phyloP scores from a whole-genome alignment of 106 monocot species.

The Ottelia alismoides region DNA sequence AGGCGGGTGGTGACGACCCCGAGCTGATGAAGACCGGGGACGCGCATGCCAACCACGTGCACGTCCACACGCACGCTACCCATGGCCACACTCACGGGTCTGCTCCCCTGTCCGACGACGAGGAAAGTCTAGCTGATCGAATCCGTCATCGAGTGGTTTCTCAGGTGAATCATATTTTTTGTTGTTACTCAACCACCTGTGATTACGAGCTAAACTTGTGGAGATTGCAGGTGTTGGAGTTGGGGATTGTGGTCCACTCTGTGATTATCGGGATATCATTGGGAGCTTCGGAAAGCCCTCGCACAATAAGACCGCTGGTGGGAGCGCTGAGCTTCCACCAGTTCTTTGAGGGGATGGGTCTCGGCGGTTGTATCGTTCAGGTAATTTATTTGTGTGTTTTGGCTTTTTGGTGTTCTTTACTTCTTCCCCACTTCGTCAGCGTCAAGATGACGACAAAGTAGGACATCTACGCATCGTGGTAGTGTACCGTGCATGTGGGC shows the following conservation, averaged over 20 bases:
- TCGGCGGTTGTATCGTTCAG: slow-evolving; percentile 73
- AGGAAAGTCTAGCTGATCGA: slow-evolving; percentile 6
- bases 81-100: slow-evolving; percentile 46
- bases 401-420: no score
- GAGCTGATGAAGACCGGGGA: no score
- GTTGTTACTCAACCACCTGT: no score
- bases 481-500: no score
- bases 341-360: slow-evolving; percentile 66
- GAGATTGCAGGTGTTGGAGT: slow-evolving; percentile 42
- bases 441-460: no score
- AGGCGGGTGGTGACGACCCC: slow-evolving; percentile 9
- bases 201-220: no score
- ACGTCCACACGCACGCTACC: slow-evolving; percentile 30
- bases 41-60: slow-evolving; percentile 14
- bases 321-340: slow-evolving; percentile 63
- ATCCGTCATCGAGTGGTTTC: slow-evolving; percentile 53
- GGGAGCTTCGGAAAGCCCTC: slow-evolving; percentile 41
- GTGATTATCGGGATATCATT: slow-evolving; percentile 63
- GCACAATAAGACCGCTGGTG: slow-evolving; percentile 45
- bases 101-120: slow-evolving; percentile 11
- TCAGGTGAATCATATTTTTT: slow-evolving; percentile 16
- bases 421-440: no score
- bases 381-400: slow-evolving; percentile 5
- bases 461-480: no score
- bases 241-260: slow-evolving; percentile 65